Base-by-base conservation (phyloP, 768 basidiomycete species). In the Tricholoma furcatifolium region DNA sequence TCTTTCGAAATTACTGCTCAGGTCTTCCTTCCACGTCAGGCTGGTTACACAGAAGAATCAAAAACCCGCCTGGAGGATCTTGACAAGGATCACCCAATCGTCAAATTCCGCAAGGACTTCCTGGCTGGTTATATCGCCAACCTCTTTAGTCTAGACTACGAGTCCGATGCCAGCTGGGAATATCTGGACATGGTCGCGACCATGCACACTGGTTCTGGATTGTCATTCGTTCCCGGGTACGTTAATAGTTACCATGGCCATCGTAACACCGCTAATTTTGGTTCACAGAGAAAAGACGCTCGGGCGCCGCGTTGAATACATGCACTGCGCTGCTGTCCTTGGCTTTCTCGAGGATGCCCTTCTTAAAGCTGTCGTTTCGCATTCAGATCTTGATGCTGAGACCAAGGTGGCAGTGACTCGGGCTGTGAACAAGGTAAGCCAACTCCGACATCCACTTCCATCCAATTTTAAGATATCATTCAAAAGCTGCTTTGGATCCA, bases 171-270 rank as follows among this genome's bases (percentile, higher is more conserved):
- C 48, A 73, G 70, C 8, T 79, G 75, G 76, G 73, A 74, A 36
- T 78, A 78, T 52, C 62, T 75, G 23, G 68, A 75, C 57, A 78
- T 76, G 56, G 78, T 80, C 32, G 77, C 75, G 2, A 59, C 75
- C 39, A 79, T 79, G 77, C 78, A 79, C 57, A 79, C 77, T 0
- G 78, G 77, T 11, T 67, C 67, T 11, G n/a, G n/a, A n/a, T n/a
- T n/a, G 63, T 68, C 39, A 0, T 77, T 78, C 62, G 67, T 70
- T 47, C 76, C 76, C 51, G 63, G 73, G 76, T 73, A 51, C 20
- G 65, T 45, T 17, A 27, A 27, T 7, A 7, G 27, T 27, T 7
- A 4, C 7, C 27, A 27, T 3, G 27, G 27, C 27, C n/a, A 7
- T 27, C 7, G 27, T n/a, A 7, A 7, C n/a, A 42, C 51, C 55